Conservation (phyloP, 306 rosid genomes). For the Dicorynia guianensis region DNA sequence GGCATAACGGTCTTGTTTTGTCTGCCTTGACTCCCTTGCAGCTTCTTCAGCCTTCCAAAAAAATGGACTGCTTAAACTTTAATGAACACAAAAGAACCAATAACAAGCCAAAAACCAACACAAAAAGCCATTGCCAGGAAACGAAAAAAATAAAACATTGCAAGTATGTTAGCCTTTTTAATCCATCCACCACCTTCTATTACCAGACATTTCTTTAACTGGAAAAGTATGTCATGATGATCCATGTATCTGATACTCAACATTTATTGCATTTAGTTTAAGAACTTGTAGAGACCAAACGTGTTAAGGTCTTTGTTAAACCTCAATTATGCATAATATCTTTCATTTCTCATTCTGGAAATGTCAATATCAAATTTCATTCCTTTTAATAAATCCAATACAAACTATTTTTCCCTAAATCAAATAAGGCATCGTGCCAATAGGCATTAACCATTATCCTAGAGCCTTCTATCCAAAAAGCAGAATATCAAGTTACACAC, state of each 20-base stretch:
- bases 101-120: background rate
- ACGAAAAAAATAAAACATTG: background rate
- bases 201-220: background rate
- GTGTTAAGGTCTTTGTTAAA: conserved; percentile 10
- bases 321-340: conserved; percentile 9
- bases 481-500: background rate
- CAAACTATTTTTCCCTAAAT: conserved; percentile 5
- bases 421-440: conserved; percentile 3
- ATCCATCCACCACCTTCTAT: background rate
- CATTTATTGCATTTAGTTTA: conserved; percentile 6
- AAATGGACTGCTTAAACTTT: conserved; percentile 28
- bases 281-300: conserved; percentile 16
- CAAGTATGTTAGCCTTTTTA: background rate
- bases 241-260: conserved; percentile 26
- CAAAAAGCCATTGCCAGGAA: conserved; percentile 1
- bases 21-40: conserved; percentile 72
- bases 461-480: background rate
- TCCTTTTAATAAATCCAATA: conserved; percentile 8
- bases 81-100: conserved; percentile 12
- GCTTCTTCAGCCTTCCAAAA: conserved; percentile 84
- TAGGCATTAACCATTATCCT: conserved; percentile 17
- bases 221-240: conserved; percentile 9
- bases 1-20: conserved; percentile 84
- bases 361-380: background rate
- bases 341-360: conserved; percentile 4